A percentile compares a stretch with the other conserved stretches of the same genome.
Evolutionary conservation across 805 yeast species (phyloP).

Genomic region (Metschnikowia gelsemii): DNA sequence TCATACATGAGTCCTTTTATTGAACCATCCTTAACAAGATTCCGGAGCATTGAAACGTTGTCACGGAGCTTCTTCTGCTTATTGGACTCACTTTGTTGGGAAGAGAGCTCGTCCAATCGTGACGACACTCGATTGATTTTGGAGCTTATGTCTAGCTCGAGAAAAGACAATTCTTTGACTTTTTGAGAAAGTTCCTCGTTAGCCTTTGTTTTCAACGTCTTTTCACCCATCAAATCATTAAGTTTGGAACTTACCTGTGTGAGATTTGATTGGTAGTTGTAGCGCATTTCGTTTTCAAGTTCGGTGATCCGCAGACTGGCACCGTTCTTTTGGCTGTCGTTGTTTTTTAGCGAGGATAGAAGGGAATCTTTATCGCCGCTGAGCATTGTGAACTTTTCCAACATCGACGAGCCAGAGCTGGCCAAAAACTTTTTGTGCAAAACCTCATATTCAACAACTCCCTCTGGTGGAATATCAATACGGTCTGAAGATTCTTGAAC

Average conservation of each 20-base stretch:
- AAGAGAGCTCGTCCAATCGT: slow-evolving; percentile 68
- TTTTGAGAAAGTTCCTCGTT: slow-evolving; percentile 31
- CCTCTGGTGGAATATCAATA: slow-evolving; percentile 46
- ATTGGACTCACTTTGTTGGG: slow-evolving; percentile 72
- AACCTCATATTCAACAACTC: slow-evolving; percentile 54
- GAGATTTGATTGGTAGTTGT: slow-evolving; percentile 38
- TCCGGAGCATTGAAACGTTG: slow-evolving; percentile 64
- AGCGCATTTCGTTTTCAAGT: slow-evolving; percentile 35
- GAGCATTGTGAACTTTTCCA: slow-evolving; percentile 47
- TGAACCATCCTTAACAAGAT: slow-evolving; percentile 69
- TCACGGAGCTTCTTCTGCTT: slow-evolving; percentile 71
- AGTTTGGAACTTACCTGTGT: slow-evolving; percentile 31
- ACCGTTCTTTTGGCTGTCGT: slow-evolving; percentile 32
- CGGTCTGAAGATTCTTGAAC: slow-evolving; percentile 19
- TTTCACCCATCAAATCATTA: slow-evolving; percentile 30
- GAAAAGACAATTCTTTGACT: slow-evolving; percentile 38
- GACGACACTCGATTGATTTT: slow-evolving; percentile 59
- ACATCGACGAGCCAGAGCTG: slow-evolving; percentile 55
- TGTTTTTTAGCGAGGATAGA: slow-evolving; percentile 25
- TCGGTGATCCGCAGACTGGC: slow-evolving; percentile 41
- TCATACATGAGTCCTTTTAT: slow-evolving; percentile 81
- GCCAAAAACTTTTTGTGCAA: slow-evolving; percentile 58
- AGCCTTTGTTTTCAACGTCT: slow-evolving; percentile 26
- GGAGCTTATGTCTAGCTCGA: slow-evolving; percentile 62
- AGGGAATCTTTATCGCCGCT: slow-evolving; percentile 46